Conservation (phyloP, 2,329 filamentous ascomycete species). For the Byssothecium circinans region DNA sequence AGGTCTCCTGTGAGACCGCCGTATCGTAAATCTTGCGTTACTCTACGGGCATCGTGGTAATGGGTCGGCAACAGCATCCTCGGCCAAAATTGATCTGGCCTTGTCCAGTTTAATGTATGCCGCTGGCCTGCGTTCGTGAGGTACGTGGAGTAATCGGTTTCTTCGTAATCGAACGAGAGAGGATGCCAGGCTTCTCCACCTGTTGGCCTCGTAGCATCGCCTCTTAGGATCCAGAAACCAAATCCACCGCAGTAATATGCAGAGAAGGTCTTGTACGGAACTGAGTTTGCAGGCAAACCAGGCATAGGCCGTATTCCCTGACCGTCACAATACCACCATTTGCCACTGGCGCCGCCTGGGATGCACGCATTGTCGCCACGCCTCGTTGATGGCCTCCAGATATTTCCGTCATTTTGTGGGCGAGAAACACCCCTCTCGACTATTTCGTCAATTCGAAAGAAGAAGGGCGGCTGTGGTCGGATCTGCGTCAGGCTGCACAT, state of each 20-base stretch:
- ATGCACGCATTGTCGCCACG: constrained; percentile 8
- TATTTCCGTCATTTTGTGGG: constrained; percentile 1
- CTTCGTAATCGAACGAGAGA: constrained; percentile 26
- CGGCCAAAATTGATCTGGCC: constrained; percentile 18
- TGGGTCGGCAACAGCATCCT: constrained; percentile 27
- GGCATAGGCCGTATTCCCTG: constrained; percentile 4
- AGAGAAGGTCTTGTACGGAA: constrained; percentile 18
- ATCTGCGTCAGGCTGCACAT: background rate
- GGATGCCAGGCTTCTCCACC: constrained; percentile 16
- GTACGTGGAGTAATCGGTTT: constrained; percentile 21
- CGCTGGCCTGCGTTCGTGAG: constrained; percentile 23
- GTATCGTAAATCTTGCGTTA: constrained; percentile 1
- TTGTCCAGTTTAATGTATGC: constrained; percentile 13
- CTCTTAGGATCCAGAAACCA: constrained; percentile 26
- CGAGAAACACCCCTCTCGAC: constrained; percentile 8
- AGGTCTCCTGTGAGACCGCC: constrained; percentile 38
- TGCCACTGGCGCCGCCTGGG: constrained; percentile 13
- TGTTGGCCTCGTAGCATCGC: constrained; percentile 17
- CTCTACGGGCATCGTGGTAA: constrained; percentile 16
- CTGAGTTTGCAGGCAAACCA: constrained; percentile 3
- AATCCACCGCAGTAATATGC: constrained; percentile 21
- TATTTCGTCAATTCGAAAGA: constrained; percentile 34
- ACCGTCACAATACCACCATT: constrained; percentile 19
- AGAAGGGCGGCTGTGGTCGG: constrained; percentile 17
- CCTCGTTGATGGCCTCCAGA: constrained; percentile 21